Percentiles rank a stretch among this genome's conserved stretches.
Conservation (phyloP, 163 green algal genomes). For the Volvox carteri region DNA sequence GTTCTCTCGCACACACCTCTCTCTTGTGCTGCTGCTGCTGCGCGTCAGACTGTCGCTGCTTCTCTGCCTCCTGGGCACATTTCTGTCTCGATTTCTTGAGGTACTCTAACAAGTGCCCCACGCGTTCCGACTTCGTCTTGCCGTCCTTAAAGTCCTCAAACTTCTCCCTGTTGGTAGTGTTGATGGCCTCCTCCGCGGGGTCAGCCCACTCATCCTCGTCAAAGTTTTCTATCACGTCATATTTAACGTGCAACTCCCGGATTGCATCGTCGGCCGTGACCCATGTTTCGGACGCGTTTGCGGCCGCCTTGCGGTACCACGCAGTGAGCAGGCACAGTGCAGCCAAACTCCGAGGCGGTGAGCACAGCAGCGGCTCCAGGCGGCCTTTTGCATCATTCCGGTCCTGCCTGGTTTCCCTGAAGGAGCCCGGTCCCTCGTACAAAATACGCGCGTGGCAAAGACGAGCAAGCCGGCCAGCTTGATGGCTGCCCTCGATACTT, state of each 20-base stretch:
- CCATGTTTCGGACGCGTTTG: not conserved
- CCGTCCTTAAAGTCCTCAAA: constrained; percentile 24
- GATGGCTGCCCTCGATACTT: not conserved
- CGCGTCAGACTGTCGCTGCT: not conserved
- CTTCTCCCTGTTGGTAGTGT: not conserved
- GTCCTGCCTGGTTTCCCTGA: no score
- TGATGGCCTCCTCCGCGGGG: constrained; percentile 13
- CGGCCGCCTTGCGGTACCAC: not conserved
- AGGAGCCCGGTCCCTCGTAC: no score
- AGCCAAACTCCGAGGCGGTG: not conserved
- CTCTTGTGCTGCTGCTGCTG: no score
- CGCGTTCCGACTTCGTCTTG: constrained; percentile 3
- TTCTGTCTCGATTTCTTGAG: not conserved
- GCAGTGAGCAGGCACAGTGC: not conserved
- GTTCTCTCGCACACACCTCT: no score
- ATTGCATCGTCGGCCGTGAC: not conserved
- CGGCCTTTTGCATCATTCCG: not conserved
- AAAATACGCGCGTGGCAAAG: constrained; percentile 9
- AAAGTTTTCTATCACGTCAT: not conserved
- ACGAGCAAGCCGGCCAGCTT: not conserved
- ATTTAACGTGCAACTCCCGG: not conserved
- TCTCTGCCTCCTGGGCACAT: not conserved
- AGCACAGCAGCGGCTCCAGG: not conserved
- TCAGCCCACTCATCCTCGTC: not conserved
- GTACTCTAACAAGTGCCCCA: not conserved